Evolutionary conservation across 2,329 filamentous ascomycete genomes (phyloP), one percentile per base, ranked within the genome.

Genomic region (Trichoderma hamatum): DNA sequence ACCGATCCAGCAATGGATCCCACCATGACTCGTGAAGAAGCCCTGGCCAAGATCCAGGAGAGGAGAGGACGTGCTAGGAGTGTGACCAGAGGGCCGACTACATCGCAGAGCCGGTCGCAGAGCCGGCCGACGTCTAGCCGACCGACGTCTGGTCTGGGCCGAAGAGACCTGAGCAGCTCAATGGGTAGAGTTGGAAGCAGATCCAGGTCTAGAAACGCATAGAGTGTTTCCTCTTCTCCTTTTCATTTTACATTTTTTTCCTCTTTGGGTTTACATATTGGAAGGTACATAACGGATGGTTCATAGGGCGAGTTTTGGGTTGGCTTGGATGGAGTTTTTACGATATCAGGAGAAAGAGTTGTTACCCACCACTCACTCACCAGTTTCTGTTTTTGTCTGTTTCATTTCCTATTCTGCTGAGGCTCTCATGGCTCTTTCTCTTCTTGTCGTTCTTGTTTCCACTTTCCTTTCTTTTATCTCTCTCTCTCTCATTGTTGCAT

Each of bases 41-140:
- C 92, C 3, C 84, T 95, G 19, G 90, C 90, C 67, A 88, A 90
- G 76, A 94, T 95, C 72, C 85, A 89, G 65, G 89, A 92, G 80
- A 84, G 92, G 32, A 82, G 92, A 65, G 91, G 90, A 7, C 83
- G 92, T 56, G 90, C 92, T 68, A 85, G 88, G 73, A 92, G 90
- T 77, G 86, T 90, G 69, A 88, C 89, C 5, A 84, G 88, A 64
- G 88, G 87, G 2, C 85, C 87, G 6, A 81, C 85, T 70, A 91
- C 90, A 24, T 74, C 77, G 9, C 82, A 83, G 71, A 88, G 86
- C 78, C 84, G 86, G 77, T 86, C 87, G 86, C 36, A 6, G 36
- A 39, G 36, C 5, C 36, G 36, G 3, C 36, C 36, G 19, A 19
- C 36, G 14, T 39, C 36, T 39, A 34, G 32, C 32, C 14, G 36